Evolutionary conservation across 305 asterid genomes (phyloP).

Genomic region (Fraxinus nigra): DNA sequence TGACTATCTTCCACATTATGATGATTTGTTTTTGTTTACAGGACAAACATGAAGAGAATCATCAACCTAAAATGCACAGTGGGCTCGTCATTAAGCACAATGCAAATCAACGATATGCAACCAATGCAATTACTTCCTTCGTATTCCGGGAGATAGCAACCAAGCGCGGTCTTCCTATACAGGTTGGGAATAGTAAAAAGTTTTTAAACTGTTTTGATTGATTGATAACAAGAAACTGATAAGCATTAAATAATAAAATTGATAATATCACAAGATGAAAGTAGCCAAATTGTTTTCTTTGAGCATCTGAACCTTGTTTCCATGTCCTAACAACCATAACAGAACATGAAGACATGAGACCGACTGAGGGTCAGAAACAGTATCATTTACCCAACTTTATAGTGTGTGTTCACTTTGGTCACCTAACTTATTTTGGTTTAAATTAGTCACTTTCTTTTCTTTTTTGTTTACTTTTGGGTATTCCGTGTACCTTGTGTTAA

Average conservation of each 20-base stretch:
- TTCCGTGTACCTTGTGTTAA: not conserved
- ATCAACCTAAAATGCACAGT: conserved; percentile 88
- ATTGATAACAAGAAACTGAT: not conserved
- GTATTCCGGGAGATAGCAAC: conserved; percentile 79
- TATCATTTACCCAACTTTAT: not conserved
- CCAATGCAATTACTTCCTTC: conserved; percentile 88
- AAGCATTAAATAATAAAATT: not conserved
- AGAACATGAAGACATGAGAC: not conserved
- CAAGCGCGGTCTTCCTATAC: conserved; percentile 71
- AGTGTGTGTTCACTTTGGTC: not conserved
- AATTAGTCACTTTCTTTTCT: not conserved
- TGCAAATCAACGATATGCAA: conserved; percentile 72
- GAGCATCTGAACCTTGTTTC: not conserved
- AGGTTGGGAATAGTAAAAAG: conserved; percentile 39
- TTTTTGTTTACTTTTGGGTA: not conserved
- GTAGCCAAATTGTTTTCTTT: not conserved
- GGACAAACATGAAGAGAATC: conserved; percentile 97
- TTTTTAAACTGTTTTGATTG: not conserved
- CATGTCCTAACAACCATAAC: not conserved
- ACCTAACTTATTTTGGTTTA: not conserved
- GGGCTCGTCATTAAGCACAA: conserved; percentile 92
- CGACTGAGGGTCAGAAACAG: not conserved
- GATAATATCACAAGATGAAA: not conserved
- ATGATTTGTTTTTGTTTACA: conserved; percentile 30
- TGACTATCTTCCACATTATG: conserved; percentile 2